These are phyloP conservation scores for Psidium guajava DNA, from an alignment of 345 rosid species.

Conservation along the genomic window DNA sequence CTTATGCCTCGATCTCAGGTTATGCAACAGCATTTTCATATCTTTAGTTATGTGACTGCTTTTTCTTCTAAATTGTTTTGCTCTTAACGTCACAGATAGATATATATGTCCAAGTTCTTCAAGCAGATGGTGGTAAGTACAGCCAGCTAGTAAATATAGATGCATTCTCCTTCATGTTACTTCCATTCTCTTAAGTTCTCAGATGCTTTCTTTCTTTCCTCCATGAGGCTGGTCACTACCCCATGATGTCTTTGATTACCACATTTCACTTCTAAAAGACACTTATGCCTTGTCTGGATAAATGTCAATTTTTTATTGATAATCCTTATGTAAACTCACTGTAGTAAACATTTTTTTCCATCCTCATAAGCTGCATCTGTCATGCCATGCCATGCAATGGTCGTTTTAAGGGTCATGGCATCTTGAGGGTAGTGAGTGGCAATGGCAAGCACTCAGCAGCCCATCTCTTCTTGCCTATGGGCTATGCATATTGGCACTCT, in stretches of 20 bases:
- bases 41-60: background rate
- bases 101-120: slow-evolving; percentile 90
- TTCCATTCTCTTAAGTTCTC: background rate
- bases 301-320: background rate
- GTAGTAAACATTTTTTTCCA: background rate
- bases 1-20: slow-evolving; percentile 96
- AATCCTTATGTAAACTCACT: background rate
- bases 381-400: background rate
- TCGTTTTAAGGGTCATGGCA: background rate
- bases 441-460: background rate
- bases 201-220: background rate
- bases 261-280: background rate
- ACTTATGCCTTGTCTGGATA: background rate
- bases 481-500: background rate
- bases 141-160: background rate
- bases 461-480: background rate
- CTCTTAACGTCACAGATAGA: slow-evolving; percentile 52
- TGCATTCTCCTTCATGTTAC: background rate
- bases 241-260: background rate
- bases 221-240: background rate
- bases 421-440: background rate
- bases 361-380: background rate
- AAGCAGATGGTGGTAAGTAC: slow-evolving; percentile 90
- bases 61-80: background rate
- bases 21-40: background rate